phyloP scores from a whole-genome alignment of 2,329 filamentous ascomycete genomes.

The Penicillium psychrosexuale region DNA sequence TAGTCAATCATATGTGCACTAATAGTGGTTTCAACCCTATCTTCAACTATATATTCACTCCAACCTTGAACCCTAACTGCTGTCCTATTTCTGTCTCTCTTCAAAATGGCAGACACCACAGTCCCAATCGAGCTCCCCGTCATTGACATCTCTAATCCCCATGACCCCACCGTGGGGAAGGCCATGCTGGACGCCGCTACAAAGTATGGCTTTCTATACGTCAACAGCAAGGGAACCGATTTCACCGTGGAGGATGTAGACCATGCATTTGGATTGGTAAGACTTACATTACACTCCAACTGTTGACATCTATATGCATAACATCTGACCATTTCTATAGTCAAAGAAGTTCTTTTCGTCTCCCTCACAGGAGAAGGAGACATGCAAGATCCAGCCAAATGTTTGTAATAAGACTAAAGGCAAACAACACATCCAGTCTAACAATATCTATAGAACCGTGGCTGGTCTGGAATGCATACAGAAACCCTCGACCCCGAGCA shows the following conservation, averaged over 20 bases:
- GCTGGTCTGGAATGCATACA: slow-evolving; percentile 83
- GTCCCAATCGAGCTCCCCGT: slow-evolving; percentile 62
- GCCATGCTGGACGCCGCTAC: slow-evolving; percentile 74
- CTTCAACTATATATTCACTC: neutral
- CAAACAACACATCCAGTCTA: neutral
- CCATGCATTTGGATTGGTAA: slow-evolving; percentile 70
- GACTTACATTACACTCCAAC: slow-evolving; percentile 9
- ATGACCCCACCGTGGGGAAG: slow-evolving; percentile 60
- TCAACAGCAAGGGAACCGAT: slow-evolving; percentile 69
- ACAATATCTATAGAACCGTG: slow-evolving; percentile 62
- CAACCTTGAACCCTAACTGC: neutral
- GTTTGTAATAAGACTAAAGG: slow-evolving; percentile 30
- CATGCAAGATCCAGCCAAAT: slow-evolving; percentile 68
- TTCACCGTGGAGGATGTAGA: slow-evolving; percentile 66
- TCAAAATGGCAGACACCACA: slow-evolving; percentile 24
- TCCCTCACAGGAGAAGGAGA: slow-evolving; percentile 67
- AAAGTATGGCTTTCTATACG: slow-evolving; percentile 84
- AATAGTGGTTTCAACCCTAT: neutral
- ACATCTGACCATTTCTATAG: slow-evolving; percentile 41
- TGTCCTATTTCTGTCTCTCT: neutral
- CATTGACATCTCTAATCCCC: slow-evolving; percentile 70
- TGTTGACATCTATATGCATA: neutral
- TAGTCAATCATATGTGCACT: slow-evolving; percentile 7
- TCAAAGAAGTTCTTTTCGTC: slow-evolving; percentile 70
- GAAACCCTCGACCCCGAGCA: slow-evolving; percentile 83